Evolutionary conservation across 305 asterid species (phyloP).

Genomic region (Rubia balearica): DNA sequence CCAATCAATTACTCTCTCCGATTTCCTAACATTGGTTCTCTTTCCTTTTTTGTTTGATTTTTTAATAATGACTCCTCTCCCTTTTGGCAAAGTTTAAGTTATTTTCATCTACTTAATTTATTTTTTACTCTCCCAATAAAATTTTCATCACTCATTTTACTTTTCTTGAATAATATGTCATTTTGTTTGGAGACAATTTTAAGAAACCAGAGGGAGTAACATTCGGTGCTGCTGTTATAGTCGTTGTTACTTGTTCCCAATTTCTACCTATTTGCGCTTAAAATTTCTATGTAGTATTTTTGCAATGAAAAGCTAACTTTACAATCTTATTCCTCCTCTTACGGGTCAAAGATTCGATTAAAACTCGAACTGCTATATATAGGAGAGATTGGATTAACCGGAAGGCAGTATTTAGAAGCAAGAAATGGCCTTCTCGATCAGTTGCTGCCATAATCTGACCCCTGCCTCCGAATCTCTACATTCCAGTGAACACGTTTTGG

Average conservation of each 20-base stretch:
- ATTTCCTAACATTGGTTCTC: no score
- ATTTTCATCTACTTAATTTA: no score
- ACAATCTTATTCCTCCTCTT: background rate
- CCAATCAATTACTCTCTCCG: no score
- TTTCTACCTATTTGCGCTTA: background rate
- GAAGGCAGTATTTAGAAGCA: background rate
- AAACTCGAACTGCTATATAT: background rate
- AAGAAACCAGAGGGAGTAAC: background rate
- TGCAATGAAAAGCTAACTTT: background rate
- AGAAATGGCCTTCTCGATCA: constrained; percentile 34
- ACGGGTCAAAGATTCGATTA: background rate
- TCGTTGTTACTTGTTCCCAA: constrained; percentile 1
- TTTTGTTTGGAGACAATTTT: no score
- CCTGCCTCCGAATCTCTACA: constrained; percentile 12
- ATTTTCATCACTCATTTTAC: no score
- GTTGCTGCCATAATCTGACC: constrained; percentile 37
- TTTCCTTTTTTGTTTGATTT: no score
- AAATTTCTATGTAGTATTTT: no score
- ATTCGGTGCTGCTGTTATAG: background rate
- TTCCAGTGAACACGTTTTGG: background rate
- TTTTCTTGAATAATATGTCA: no score
- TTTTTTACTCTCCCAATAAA: no score
- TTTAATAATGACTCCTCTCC: no score
- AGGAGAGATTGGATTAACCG: background rate
- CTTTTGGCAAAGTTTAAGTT: no score